These are phyloP conservation scores for Podospora didyma DNA, from an alignment of 495 filamentous ascomycete genomes.

Conservation along the genomic window DNA sequence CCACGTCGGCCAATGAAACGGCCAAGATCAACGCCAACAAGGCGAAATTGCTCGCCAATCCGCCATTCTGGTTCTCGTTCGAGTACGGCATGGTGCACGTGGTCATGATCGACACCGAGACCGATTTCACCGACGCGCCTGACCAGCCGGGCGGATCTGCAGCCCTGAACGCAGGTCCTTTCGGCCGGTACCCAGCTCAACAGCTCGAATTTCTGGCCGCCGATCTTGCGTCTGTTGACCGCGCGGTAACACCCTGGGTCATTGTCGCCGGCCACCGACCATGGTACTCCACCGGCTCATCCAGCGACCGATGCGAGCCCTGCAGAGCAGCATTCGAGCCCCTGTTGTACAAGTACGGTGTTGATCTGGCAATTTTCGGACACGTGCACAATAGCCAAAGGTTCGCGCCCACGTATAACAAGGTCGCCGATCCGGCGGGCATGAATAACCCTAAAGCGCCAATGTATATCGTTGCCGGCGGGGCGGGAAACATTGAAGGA, in stretches of 20 bases:
- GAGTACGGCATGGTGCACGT: constrained; percentile 59
- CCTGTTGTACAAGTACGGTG: constrained; percentile 55
- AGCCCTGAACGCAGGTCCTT: constrained; percentile 47
- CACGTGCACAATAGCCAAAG: constrained; percentile 49
- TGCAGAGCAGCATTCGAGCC: constrained; percentile 58
- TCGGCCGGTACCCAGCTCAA: constrained; percentile 35
- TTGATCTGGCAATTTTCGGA: constrained; percentile 59
- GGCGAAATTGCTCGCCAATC: constrained; percentile 47
- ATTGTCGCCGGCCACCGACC: constrained; percentile 58
- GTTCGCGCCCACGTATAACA: constrained; percentile 33
- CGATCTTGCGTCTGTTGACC: constrained; percentile 45
- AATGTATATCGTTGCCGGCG: constrained; percentile 52
- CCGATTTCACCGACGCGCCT: constrained; percentile 45
- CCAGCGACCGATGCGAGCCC: constrained; percentile 36
- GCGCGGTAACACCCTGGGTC: constrained; percentile 52
- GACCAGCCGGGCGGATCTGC: constrained; percentile 43
- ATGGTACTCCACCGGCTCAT: constrained; percentile 48
- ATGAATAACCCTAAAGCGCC: constrained; percentile 51
- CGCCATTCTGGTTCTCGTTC: constrained; percentile 64
- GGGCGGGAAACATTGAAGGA: constrained; percentile 40
- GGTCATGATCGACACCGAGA: constrained; percentile 55
- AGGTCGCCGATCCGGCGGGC: constrained; percentile 40
- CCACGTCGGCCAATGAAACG: constrained; percentile 36
- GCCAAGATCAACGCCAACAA: constrained; percentile 44
- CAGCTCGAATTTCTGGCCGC: constrained; percentile 45